Evolutionary conservation across 116 monocot species (phyloP), one percentile per base, ranked within the genome.

Genomic region (Cymodocea nodosa): DNA sequence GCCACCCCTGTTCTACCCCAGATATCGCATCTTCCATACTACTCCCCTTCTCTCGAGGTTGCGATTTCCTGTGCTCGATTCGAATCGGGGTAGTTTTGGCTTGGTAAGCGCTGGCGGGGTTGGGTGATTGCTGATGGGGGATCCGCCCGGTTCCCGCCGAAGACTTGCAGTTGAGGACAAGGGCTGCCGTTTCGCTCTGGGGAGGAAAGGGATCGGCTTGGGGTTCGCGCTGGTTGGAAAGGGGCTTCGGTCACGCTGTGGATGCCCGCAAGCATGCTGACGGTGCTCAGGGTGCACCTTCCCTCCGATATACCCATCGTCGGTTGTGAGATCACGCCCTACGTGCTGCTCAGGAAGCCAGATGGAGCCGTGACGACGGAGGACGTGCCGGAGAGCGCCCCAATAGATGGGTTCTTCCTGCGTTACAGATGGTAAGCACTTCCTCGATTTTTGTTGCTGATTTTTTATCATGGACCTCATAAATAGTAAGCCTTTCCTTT

Each of bases 271-370:
- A 79, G 71, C 51, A 86, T 86, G 86, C 65, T 86, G 82, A 82
- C 63, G 40, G 80, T 86, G 63, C 66, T 81, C 35, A 70, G 86
- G 52, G 82, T 86, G n/a, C 86, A 86, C 35, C 74, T 86, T 37
- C 79, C 82, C 17, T 86, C 86, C 59, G 86, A 82, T 57, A 86
- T 86, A 60, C 82, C 86, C 20, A 73, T 86, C 18, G 86, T 86
- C 9, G 86, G 86, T 23, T 82, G 82, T 63, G 86, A 86, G 86
- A 70, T 82, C 74, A 80, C 79, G 74, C 86, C 86, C 8, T 86
- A 86, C 54, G 82, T 86, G 15, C 74, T 82, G 24, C 24, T 86
- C 69, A 56, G 75, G 69, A 79, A 71, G 19, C 66, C 82, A 13
- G 79, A 79, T 60, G 65, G 71, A 16, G 44, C 59, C 56, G 54